phyloP scores from a whole-genome alignment of 225 moss, liverwort and hornwort species.

The Polytrichum formosum region DNA sequence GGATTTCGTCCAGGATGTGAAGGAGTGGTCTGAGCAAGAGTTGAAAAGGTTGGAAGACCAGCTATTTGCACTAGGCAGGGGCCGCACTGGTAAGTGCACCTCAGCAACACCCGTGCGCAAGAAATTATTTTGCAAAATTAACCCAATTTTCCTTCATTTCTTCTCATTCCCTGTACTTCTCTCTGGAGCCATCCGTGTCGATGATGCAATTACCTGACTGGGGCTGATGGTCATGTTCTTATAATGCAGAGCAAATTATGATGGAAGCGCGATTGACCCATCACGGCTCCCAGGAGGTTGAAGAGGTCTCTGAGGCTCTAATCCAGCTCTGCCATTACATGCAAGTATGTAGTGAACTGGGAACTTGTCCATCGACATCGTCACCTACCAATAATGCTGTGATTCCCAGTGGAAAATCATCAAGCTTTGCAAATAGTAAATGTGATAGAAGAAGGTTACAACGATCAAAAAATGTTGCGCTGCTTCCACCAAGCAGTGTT shows the following conservation, averaged over 20 bases:
- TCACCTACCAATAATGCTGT: conserved; percentile 6
- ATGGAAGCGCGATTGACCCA: conserved; percentile 59
- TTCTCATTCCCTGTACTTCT: too few species aligned
- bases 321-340: conserved; percentile 54
- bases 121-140: too few species aligned
- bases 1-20: conserved; percentile 12
- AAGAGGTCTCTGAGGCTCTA: conserved; percentile 54
- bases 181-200: too few species aligned
- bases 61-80: conserved; percentile 49
- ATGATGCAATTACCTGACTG: too few species aligned
- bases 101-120: too few species aligned
- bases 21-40: conserved; percentile 64
- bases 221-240: background rate
- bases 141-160: too few species aligned
- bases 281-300: conserved; percentile 36
- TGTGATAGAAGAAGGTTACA: conserved; percentile 14
- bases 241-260: conserved; percentile 55
- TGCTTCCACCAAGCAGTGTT: conserved; percentile 15
- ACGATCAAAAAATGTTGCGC: conserved; percentile 11
- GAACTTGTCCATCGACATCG: conserved; percentile 24
- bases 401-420: conserved; percentile 16
- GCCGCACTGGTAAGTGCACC: conserved; percentile 43
- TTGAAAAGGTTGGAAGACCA: conserved; percentile 72
- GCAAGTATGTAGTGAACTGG: conserved; percentile 25
- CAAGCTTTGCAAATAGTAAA: conserved; percentile 2